Conservation (phyloP, 768 basidiomycete species). For the Lactarius evosmus region DNA sequence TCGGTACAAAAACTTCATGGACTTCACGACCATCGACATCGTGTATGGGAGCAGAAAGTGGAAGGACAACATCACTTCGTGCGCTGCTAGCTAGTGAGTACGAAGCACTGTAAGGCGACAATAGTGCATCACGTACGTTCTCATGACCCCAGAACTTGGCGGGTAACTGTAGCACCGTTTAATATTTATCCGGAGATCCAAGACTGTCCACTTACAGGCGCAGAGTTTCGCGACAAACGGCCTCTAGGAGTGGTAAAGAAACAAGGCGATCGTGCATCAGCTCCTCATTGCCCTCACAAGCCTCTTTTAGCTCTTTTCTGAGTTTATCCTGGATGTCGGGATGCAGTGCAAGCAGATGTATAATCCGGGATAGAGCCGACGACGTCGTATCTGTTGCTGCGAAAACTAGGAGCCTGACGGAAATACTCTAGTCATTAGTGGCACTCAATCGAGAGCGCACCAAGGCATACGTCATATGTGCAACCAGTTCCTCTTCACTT, state of each 20-base stretch:
- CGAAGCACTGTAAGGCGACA: background rate
- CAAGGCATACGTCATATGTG: constrained; percentile 35
- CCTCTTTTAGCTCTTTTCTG: background rate
- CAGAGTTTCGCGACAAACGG: constrained; percentile 7
- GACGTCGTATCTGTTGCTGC: constrained; percentile 14
- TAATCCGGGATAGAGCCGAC: background rate
- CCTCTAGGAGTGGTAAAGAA: constrained; percentile 34
- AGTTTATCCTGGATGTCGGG: background rate
- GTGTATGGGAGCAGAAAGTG: background rate
- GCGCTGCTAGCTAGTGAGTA: background rate
- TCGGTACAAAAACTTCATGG: constrained; percentile 10
- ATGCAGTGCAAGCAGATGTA: background rate
- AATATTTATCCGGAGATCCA: background rate
- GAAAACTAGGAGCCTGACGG: constrained; percentile 17
- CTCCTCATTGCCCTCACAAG: constrained; percentile 24
- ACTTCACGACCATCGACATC: constrained; percentile 20
- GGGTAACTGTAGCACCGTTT: constrained; percentile 1
- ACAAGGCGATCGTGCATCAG: constrained; percentile 35
- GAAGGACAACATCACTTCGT: too few relatives aligned
- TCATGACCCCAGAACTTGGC: background rate
- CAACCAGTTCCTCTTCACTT: constrained; percentile 39
- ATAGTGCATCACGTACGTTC: background rate
- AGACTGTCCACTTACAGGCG: constrained; percentile 2
- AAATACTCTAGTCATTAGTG: background rate
- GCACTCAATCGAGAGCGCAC: background rate